phyloP scores from a whole-genome alignment of 306 rosid species.

The Herpetospermum pedunculosum region DNA sequence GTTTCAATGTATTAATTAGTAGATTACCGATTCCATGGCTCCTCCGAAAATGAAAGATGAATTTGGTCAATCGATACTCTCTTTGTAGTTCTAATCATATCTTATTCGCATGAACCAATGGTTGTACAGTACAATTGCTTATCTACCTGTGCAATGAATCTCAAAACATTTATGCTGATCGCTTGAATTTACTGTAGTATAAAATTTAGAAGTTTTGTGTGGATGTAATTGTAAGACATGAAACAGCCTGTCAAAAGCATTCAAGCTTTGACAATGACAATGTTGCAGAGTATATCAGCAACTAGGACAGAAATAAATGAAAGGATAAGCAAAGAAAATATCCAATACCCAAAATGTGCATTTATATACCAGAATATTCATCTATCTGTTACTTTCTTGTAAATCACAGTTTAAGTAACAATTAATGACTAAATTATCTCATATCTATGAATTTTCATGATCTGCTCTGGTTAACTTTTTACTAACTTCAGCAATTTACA shows the following conservation, averaged over 20 bases:
- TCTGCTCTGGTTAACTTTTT: background rate
- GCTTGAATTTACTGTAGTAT: slow-evolving; percentile 1
- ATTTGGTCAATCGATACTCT: background rate
- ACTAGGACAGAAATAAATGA: slow-evolving; percentile 12
- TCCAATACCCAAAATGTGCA: slow-evolving; percentile 8
- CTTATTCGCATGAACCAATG: background rate
- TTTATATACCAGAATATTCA: background rate
- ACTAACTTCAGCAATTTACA: background rate
- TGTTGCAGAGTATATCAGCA: slow-evolving; percentile 14
- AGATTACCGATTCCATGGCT: background rate
- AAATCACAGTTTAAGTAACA: slow-evolving; percentile 7
- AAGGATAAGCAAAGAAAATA: slow-evolving; percentile 7
- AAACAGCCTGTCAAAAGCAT: slow-evolving; percentile 12
- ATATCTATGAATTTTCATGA: background rate
- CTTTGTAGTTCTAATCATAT: background rate
- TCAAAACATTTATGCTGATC: slow-evolving; percentile 3
- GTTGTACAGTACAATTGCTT: background rate
- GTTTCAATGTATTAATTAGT: background rate
- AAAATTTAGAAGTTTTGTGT: background rate
- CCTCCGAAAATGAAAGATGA: background rate
- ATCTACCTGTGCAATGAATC: background rate
- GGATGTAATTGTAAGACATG: background rate
- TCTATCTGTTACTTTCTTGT: slow-evolving; percentile 1
- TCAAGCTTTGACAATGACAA: slow-evolving; percentile 12
- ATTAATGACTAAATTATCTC: background rate